Evolutionary conservation across 2,329 filamentous ascomycete genomes (phyloP).

Genomic region (Elsinoe batatas): DNA sequence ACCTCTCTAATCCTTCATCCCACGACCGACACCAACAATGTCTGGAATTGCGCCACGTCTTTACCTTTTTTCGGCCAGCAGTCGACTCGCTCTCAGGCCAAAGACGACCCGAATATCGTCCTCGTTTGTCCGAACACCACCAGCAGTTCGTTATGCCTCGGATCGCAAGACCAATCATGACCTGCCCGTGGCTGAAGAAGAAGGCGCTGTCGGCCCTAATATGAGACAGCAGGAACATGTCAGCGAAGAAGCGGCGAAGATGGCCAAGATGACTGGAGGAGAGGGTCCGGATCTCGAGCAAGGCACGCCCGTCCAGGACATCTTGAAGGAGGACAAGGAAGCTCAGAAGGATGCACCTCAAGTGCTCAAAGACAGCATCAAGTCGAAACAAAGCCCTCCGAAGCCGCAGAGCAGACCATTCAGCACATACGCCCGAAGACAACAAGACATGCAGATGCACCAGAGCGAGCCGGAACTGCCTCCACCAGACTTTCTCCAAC

Average conservation of each 20-base stretch:
- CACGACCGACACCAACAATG: neutral
- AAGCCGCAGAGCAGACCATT: constrained; percentile 43
- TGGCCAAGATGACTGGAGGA: constrained; percentile 48
- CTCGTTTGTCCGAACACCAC: neutral
- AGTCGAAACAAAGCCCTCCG: constrained; percentile 28
- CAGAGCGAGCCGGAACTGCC: neutral
- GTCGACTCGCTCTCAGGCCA: constrained; percentile 1
- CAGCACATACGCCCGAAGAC: constrained; percentile 43
- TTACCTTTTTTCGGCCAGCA: constrained; percentile 1
- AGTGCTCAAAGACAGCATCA: constrained; percentile 53
- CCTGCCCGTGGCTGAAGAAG: constrained; percentile 21
- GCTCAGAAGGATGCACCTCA: constrained; percentile 54
- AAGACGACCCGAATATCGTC: neutral
- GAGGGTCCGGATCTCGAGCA: constrained; percentile 53
- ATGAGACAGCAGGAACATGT: constrained; percentile 49
- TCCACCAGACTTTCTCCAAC: neutral
- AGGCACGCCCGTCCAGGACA: constrained; percentile 58
- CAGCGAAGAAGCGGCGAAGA: constrained; percentile 54
- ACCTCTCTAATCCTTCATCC: neutral
- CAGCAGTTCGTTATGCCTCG: constrained; percentile 7
- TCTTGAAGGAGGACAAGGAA: constrained; percentile 54
- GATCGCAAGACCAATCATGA: neutral
- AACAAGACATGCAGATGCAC: constrained; percentile 19
- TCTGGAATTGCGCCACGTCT: constrained; percentile 9
- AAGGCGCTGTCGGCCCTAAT: constrained; percentile 36